These are phyloP conservation scores for Epichloe glyceriae DNA, from an alignment of 2,329 filamentous ascomycete genomes.

Conservation along the genomic window DNA sequence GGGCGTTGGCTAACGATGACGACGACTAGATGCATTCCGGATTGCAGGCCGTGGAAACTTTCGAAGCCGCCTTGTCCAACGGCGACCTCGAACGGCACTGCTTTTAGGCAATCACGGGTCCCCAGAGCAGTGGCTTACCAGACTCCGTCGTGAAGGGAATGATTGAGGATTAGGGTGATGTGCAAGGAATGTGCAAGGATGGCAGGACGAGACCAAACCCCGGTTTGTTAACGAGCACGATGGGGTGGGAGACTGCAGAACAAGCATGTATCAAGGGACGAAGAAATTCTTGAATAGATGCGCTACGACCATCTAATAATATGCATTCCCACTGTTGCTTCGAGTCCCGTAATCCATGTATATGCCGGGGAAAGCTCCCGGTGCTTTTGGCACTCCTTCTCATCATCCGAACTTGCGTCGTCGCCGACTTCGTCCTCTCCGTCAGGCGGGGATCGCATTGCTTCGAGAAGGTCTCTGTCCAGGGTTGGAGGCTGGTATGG, in stretches of 20 bases:
- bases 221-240: neutral
- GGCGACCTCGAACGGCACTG: neutral
- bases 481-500: constrained; percentile 54
- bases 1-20: neutral
- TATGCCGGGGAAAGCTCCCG: constrained; percentile 39
- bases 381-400: constrained; percentile 18
- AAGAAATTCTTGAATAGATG: neutral
- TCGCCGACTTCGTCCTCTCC: constrained; percentile 20
- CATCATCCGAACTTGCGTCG: constrained; percentile 27
- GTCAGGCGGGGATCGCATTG: constrained; percentile 34
- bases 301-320: constrained; percentile 18
- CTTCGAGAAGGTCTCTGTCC: constrained; percentile 50
- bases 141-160: neutral
- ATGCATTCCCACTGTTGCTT: constrained; percentile 22
- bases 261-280: neutral
- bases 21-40: constrained; percentile 11
- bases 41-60: constrained; percentile 11
- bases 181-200: neutral
- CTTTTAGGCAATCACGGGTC: neutral
- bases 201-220: neutral
- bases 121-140: no score
- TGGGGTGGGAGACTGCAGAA: no score
- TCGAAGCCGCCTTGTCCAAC: constrained; percentile 9
- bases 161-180: neutral
- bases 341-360: constrained; percentile 23